A percentile compares a stretch with the other conserved stretches of the same genome.
These are phyloP conservation scores for Eutrema salsugineum DNA, from an alignment of 441 rosid genomes.

Conservation along the genomic window DNA sequence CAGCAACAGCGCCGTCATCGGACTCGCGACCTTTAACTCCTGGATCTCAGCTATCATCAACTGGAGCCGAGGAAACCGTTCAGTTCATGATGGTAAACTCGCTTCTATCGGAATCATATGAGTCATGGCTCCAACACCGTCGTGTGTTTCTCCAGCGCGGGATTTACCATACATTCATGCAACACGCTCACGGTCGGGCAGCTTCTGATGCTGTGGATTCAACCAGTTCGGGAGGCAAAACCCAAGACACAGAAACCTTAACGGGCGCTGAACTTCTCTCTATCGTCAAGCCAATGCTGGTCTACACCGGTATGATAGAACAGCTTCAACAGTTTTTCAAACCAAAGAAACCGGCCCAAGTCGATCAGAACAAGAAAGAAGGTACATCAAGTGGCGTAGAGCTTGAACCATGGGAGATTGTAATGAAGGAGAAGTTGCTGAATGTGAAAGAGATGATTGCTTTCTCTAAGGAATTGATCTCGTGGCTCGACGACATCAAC, in stretches of 20 bases:
- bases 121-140: conserved; percentile 96
- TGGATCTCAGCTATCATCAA: conserved; percentile 49
- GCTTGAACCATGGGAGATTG: conserved; percentile 83
- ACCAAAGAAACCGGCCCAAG: conserved; percentile 49
- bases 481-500: conserved; percentile 90
- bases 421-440: conserved; percentile 75
- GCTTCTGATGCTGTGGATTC: conserved; percentile 49
- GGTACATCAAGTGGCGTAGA: conserved; percentile 55
- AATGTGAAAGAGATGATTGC: conserved; percentile 89
- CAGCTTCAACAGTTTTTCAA: conserved; percentile 90
- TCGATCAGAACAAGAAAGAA: conserved; percentile 35
- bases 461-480: conserved; percentile 82
- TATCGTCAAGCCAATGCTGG: conserved; percentile 83
- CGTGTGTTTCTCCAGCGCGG: conserved; percentile 90
- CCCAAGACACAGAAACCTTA: conserved; percentile 37
- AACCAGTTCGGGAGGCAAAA: conserved; percentile 42
- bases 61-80: conserved; percentile 88
- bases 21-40: conserved; percentile 60
- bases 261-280: conserved; percentile 60
- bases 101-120: conserved; percentile 88
- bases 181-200: conserved; percentile 81
- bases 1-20: conserved; percentile 21
- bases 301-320: conserved; percentile 94
- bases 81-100: conserved; percentile 99
- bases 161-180: conserved; percentile 94